phyloP scores from a whole-genome alignment of 345 rosid genomes.

The Psidium guajava region DNA sequence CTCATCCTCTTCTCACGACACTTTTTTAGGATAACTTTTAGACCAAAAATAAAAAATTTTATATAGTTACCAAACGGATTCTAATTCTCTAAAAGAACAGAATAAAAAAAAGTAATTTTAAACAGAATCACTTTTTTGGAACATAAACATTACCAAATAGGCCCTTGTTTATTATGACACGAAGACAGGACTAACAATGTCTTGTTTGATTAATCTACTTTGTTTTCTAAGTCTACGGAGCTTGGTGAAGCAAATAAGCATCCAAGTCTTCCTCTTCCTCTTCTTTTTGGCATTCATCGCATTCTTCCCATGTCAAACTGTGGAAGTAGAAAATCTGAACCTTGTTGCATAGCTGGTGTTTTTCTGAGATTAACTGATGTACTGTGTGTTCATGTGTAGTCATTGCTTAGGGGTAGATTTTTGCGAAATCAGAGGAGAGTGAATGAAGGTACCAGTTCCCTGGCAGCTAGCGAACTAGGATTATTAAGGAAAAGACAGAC shows the following conservation, averaged over 20 bases:
- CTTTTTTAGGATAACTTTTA: no score
- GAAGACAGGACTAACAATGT: not conserved
- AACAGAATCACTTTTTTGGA: no score
- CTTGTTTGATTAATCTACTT: not conserved
- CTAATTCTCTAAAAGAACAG: no score
- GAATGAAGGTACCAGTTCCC: constrained; percentile 43
- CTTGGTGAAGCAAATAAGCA: not conserved
- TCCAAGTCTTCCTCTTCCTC: not conserved
- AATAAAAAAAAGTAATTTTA: no score
- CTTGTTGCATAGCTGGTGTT: not conserved
- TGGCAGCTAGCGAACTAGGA: constrained; percentile 80
- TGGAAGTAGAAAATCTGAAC: not conserved
- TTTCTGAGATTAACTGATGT: not conserved
- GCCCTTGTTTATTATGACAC: not conserved
- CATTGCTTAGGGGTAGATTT: constrained; percentile 87
- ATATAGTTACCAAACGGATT: no score
- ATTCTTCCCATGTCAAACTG: not conserved
- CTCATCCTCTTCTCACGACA: no score
- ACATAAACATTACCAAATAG: no score
- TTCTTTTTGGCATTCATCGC: not conserved
- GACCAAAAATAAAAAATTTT: no score
- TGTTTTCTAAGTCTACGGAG: not conserved
- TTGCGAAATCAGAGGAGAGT: constrained; percentile 60
- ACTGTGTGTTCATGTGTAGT: constrained; percentile 29
- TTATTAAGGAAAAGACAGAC: constrained; percentile 80